Conservation (phyloP, 495 filamentous ascomycete species). For the Penicillium parvum region DNA sequence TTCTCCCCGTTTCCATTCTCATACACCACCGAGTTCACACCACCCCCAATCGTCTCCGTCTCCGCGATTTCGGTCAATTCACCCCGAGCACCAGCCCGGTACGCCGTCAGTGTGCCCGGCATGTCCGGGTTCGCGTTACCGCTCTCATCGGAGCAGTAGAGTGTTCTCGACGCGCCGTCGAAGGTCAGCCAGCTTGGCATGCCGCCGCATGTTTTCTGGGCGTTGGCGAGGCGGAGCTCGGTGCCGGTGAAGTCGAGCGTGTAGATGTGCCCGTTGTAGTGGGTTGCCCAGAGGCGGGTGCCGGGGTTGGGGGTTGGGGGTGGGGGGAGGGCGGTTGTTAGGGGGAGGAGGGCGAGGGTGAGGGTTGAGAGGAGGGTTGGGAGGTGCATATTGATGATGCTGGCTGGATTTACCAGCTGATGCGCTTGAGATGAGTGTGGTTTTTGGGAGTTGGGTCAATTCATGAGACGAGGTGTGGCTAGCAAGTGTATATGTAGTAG, state of each 20-base stretch:
- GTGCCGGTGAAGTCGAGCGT: constrained; percentile 43
- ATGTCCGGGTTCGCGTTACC: constrained; percentile 33
- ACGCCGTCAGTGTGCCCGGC: constrained; percentile 29
- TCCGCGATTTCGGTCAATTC: constrained; percentile 23
- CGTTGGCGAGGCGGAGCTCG: constrained; percentile 36
- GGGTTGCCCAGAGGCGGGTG: constrained; percentile 51
- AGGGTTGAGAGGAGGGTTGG: background rate
- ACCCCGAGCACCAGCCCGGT: constrained; percentile 19
- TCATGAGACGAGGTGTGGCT: too few species aligned
- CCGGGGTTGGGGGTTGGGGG: background rate
- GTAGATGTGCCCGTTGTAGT: constrained; percentile 57
- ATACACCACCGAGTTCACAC: constrained; percentile 40
- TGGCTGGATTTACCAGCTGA: too few species aligned
- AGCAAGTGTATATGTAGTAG: too few species aligned
- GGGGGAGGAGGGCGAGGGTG: background rate
- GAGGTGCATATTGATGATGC: background rate
- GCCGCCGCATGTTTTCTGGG: constrained; percentile 41
- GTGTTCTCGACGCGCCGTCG: constrained; percentile 44
- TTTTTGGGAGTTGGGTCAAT: too few species aligned
- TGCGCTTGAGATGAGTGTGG: too few species aligned
- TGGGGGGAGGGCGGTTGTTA: constrained; percentile 1
- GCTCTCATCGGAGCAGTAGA: constrained; percentile 64
- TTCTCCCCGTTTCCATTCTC: constrained; percentile 23
- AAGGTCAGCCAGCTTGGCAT: constrained; percentile 59
- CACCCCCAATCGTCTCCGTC: constrained; percentile 27